A percentile compares a stretch with the other conserved stretches of the same genome.
Conservation (phyloP, 495 filamentous ascomycete species). For the Aspergillus panamensis region DNA sequence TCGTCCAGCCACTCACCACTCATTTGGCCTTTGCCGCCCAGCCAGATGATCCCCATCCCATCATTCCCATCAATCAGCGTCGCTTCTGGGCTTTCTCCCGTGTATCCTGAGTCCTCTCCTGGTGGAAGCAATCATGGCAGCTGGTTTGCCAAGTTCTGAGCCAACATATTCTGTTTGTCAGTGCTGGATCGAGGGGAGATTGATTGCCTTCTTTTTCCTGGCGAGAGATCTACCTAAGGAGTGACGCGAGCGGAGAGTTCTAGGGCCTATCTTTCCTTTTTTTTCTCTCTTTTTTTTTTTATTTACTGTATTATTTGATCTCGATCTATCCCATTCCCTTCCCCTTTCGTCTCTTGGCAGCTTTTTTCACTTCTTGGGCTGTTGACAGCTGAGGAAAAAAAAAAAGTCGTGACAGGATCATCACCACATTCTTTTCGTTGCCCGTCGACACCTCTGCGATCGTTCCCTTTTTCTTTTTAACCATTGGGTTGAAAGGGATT, state of each 20-base stretch:
- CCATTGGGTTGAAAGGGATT: slow-evolving; percentile 10
- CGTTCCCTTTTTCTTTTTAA: slow-evolving; percentile 1
- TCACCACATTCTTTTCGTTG: slow-evolving; percentile 44
- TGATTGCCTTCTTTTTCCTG: not conserved
- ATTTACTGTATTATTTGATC: no score
- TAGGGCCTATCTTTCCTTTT: no score
- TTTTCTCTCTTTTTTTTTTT: not conserved
- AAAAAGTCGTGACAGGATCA: slow-evolving; percentile 31
- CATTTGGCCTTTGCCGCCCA: not conserved
- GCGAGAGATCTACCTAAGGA: not conserved
- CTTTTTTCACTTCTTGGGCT: slow-evolving; percentile 15
- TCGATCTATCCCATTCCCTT: not conserved
- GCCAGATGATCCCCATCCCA: not conserved
- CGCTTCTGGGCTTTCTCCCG: not conserved
- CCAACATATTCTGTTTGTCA: not conserved
- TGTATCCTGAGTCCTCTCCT: slow-evolving; percentile 1
- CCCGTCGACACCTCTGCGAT: slow-evolving; percentile 24
- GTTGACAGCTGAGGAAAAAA: slow-evolving; percentile 6
- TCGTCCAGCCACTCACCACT: slow-evolving; percentile 9
- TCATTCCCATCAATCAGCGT: not conserved
- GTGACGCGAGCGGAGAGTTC: no score
- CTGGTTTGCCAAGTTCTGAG: slow-evolving; percentile 2
- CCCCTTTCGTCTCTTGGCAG: slow-evolving; percentile 19
- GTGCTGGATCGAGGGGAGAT: not conserved
- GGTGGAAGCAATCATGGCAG: not conserved